Evolutionary conservation across 768 basidiomycete species (phyloP).

Genomic region (Gloeostereum incarnatum): DNA sequence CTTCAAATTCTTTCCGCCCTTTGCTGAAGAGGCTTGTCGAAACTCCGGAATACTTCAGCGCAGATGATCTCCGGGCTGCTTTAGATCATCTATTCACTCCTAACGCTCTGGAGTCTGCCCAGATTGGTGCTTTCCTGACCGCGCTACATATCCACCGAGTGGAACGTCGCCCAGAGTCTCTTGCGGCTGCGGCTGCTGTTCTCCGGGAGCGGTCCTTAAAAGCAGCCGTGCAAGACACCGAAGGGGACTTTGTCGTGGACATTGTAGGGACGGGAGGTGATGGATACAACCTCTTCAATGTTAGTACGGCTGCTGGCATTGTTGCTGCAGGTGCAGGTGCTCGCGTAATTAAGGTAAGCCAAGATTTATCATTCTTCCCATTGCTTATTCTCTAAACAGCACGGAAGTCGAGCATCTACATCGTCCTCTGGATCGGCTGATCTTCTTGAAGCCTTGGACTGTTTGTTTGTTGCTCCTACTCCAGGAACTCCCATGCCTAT

Average conservation of each 20-base stretch:
- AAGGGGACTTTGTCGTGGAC: conserved; percentile 60
- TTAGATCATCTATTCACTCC: conserved; percentile 71
- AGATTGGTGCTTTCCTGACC: conserved; percentile 86
- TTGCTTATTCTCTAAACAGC: conserved; percentile 37
- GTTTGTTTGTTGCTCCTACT: conserved; percentile 59
- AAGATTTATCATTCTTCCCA: too few species aligned
- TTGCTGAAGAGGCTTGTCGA: conserved; percentile 72
- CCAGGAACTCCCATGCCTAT: conserved; percentile 49
- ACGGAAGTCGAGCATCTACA: conserved; percentile 85
- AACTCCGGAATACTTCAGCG: conserved; percentile 74
- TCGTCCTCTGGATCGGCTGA: conserved; percentile 96
- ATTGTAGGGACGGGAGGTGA: conserved; percentile 95
- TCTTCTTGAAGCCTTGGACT: conserved; percentile 76
- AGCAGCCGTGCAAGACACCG: conserved; percentile 45
- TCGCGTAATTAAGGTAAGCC: conserved; percentile 79
- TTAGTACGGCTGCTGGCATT: conserved; percentile 89
- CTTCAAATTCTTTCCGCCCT: conserved; percentile 54
- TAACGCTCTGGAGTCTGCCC: conserved; percentile 51
- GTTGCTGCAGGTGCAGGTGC: conserved; percentile 94
- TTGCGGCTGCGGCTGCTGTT: conserved; percentile 72
- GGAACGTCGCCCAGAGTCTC: conserved; percentile 65
- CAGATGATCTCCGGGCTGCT: conserved; percentile 62
- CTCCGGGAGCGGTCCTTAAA: conserved; percentile 58
- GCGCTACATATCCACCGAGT: conserved; percentile 75
- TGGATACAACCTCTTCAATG: conserved; percentile 93